phyloP scores from a whole-genome alignment of 345 rosid genomes.

The Syzygium oleosum region DNA sequence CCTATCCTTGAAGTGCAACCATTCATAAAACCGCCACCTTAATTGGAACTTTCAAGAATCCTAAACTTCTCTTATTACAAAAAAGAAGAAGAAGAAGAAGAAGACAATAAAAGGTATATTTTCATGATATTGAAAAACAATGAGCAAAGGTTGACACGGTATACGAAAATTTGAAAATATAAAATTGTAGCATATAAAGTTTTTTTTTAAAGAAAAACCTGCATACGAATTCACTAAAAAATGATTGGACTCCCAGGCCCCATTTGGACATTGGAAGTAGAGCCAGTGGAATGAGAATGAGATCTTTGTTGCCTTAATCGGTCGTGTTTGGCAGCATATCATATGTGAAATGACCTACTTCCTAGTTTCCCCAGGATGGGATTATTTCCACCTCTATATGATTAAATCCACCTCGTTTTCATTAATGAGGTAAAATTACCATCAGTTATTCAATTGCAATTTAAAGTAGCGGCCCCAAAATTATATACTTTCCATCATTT shows the following conservation, averaged over 20 bases:
- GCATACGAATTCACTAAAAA: not conserved
- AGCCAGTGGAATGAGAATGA: not conserved
- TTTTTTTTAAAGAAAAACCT: not conserved
- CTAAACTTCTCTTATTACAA: not conserved
- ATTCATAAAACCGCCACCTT: not conserved
- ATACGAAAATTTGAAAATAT: not conserved
- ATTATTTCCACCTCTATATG: not conserved
- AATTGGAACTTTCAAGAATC: not conserved
- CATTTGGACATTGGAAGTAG: not conserved
- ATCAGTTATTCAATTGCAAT: not conserved
- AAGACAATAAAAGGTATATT: not conserved
- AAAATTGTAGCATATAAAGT: not conserved
- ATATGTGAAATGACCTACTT: not conserved
- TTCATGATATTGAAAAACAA: not conserved
- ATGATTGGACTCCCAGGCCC: not conserved
- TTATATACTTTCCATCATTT: not conserved
- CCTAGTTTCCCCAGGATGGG: not conserved
- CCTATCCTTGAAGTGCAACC: not conserved
- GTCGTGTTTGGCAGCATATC: not conserved
- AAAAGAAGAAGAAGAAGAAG: too few relatives aligned
- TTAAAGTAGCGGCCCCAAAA: not conserved
- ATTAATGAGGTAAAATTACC: not conserved
- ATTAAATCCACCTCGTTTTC: not conserved
- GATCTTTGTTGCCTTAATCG: not conserved
- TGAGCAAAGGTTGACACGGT: not conserved